phyloP scores from a whole-genome alignment of 768 basidiomycete species.

The Tricholoma hemisulphureum region DNA sequence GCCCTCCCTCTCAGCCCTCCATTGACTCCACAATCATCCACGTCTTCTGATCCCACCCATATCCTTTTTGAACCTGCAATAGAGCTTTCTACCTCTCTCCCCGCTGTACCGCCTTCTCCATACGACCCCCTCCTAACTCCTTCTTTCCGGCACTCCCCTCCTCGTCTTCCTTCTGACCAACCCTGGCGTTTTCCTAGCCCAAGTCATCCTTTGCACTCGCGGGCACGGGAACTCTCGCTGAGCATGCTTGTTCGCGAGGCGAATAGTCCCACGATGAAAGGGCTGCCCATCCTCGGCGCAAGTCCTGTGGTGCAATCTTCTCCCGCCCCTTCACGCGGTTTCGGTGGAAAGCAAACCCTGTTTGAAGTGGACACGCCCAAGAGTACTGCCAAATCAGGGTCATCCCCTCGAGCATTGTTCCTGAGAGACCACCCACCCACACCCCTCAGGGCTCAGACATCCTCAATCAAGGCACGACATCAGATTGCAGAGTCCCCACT shows the following conservation, averaged over 20 bases:
- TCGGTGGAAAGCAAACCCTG: slow-evolving; percentile 9
- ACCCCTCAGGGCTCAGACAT: slow-evolving; percentile 17
- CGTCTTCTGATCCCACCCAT: slow-evolving; percentile 30
- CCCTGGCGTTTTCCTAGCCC: slow-evolving; percentile 83
- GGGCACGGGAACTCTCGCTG: slow-evolving; percentile 61
- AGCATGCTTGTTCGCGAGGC: slow-evolving; percentile 58
- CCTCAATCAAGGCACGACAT: slow-evolving; percentile 22
- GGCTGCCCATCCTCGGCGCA: slow-evolving; percentile 21
- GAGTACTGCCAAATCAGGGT: slow-evolving; percentile 29
- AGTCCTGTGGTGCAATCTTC: slow-evolving; percentile 38
- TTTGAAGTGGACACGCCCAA: slow-evolving; percentile 32
- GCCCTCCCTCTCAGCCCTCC: slow-evolving; percentile 35
- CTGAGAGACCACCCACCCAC: slow-evolving; percentile 34
- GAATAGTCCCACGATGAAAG: slow-evolving; percentile 46
- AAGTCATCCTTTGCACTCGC: slow-evolving; percentile 71
- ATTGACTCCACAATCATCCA: slow-evolving; percentile 32
- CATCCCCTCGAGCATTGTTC: slow-evolving; percentile 42
- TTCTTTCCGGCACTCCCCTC: slow-evolving; percentile 74
- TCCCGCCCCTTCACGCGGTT: slow-evolving; percentile 27
- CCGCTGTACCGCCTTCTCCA: slow-evolving; percentile 60
- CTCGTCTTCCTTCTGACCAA: slow-evolving; percentile 72
- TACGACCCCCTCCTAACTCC: slow-evolving; percentile 76
- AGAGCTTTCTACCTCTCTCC: slow-evolving; percentile 30
- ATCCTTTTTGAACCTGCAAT: slow-evolving; percentile 18
- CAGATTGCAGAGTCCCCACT: slow-evolving; percentile 51